Evolutionary conservation across 352 stramenopile species (phyloP).

Genomic region (Pythium insidiosum): DNA sequence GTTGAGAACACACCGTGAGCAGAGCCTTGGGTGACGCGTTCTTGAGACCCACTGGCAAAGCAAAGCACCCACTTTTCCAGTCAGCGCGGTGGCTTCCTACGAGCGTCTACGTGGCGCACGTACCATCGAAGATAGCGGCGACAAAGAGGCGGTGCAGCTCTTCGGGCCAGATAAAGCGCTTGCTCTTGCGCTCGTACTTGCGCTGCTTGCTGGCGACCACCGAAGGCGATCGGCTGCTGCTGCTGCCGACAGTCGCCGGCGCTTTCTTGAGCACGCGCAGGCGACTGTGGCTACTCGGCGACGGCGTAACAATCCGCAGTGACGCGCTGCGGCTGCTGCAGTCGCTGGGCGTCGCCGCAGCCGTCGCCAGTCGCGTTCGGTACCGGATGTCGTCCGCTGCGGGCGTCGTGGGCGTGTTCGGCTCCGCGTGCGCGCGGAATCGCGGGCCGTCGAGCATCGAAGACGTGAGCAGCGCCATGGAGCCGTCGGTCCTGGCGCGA

Average conservation of each 20-base stretch:
- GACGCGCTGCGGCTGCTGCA: background rate
- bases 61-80: background rate
- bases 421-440: constrained; percentile 5
- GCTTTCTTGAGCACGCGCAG: constrained; percentile 19
- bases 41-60: constrained; percentile 66
- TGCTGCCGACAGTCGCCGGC: constrained; percentile 22
- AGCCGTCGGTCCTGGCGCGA: background rate
- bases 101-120: constrained; percentile 3
- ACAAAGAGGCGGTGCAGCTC: constrained; percentile 86
- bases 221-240: constrained; percentile 29
- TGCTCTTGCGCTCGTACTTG: constrained; percentile 87
- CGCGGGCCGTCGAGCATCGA: constrained; percentile 8
- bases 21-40: constrained; percentile 82
- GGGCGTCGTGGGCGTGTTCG: background rate
- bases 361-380: constrained; percentile 13
- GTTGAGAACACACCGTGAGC: constrained; percentile 23
- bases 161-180: constrained; percentile 84
- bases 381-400: constrained; percentile 14
- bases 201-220: constrained; percentile 22
- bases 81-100: background rate
- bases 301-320: background rate
- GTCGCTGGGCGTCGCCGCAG: background rate
- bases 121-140: constrained; percentile 82
- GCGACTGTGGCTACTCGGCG: constrained; percentile 6
- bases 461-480: background rate